phyloP scores from a whole-genome alignment of 2,329 filamentous ascomycete species.

The Alternaria atra region DNA sequence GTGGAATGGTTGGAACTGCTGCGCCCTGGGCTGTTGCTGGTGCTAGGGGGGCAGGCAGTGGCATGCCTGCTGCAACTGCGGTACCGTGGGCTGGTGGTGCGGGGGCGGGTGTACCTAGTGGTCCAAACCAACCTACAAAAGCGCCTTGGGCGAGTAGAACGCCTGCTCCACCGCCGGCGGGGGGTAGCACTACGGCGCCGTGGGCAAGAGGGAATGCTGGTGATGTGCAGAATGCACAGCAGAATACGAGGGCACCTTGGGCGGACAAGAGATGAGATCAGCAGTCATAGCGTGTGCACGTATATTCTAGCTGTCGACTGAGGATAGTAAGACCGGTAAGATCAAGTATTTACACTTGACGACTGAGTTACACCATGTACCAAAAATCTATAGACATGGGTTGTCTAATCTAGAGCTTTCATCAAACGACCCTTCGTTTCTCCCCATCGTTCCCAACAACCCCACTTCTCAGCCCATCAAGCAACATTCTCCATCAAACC shows the following conservation, averaged over 20 bases:
- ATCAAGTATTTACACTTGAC: no score
- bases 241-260: constrained; percentile 37
- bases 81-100: constrained; percentile 16
- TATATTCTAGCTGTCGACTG: no score
- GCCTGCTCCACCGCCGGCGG: constrained; percentile 25
- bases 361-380: neutral
- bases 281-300: neutral
- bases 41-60: neutral
- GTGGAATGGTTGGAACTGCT: constrained; percentile 22
- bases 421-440: neutral
- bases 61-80: neutral
- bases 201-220: constrained; percentile 29
- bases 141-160: constrained; percentile 37
- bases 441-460: no score
- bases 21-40: constrained; percentile 35
- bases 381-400: no score
- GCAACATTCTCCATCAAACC: constrained; percentile 74
- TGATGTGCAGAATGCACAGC: constrained; percentile 9
- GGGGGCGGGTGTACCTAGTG: constrained; percentile 28
- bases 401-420: neutral
- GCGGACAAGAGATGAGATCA: constrained; percentile 24
- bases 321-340: no score
- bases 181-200: constrained; percentile 34
- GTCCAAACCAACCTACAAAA: constrained; percentile 45
- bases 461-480: neutral